Base-by-base conservation (phyloP, 176 grass and related monocot genomes). In the Musa beccarii region DNA sequence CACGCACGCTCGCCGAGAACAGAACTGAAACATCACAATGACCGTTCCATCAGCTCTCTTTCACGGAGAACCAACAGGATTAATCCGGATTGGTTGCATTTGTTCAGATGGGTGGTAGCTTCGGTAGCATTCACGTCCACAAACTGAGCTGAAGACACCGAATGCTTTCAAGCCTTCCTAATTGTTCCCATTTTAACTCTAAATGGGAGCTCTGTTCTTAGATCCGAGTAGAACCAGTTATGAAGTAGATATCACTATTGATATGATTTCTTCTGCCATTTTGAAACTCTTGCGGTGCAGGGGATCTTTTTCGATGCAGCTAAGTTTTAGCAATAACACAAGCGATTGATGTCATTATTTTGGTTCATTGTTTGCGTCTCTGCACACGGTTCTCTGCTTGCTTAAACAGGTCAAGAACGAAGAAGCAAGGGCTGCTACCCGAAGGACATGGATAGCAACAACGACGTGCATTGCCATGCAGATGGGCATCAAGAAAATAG, bases 181-280 rank as follows among this genome's bases (percentile, higher is more conserved):
- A 43, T 43, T 43, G 34, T 43, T 43, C 20, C n/a, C 57, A 6
- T 17, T 14, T 17, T 8, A 61, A 61, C 15, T 17, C 2, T 8
- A 61, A n/a, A 61, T 5, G n/a, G 5, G 16, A 61, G n/a, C 57
- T 61, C 12, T 61, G 57, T 14, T 16, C 13, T 17, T 17, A 1
- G 9, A 14, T 6, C 17, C 57, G 15, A 34, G 25, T 68, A 29
- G 23, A 34, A 1, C 13, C 23, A 13, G 64, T 26, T 3, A 28
- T 28, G 9, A 28, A 66, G 9, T 23, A 66, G 20, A 25, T 26
- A 26, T 66, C 19, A 23, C 23, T 24, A 17, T 11, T 13, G 14
- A 9, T 66, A 21, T 66, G 23, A 66, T 66, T 26, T 66, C 21
- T 66, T 66, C 25, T 66, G 64, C n/a, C 64, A 66, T 66, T 17